phyloP scores from a whole-genome alignment of 441 rosid genomes.

The Jatropha podagrica region DNA sequence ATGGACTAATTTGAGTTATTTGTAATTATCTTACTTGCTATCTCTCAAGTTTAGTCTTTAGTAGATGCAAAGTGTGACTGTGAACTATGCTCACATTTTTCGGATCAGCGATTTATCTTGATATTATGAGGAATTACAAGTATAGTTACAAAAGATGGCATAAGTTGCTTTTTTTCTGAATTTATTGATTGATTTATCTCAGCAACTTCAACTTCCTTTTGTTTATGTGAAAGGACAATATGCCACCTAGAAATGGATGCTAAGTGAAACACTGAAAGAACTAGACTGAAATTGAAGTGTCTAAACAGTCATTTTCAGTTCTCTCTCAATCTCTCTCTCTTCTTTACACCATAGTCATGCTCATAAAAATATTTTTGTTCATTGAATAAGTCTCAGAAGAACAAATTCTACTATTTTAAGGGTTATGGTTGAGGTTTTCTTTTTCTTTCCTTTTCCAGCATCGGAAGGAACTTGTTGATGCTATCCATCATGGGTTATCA shows the following conservation, averaged over 20 bases:
- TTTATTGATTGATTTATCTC: neutral
- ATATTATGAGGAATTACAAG: neutral
- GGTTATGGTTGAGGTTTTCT: neutral
- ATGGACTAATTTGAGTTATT: slow-evolving; percentile 29
- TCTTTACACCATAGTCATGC: no score
- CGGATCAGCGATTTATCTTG: neutral
- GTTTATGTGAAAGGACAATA: neutral
- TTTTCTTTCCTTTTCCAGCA: slow-evolving; percentile 52
- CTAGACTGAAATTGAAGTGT: neutral
- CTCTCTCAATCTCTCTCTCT: neutral
- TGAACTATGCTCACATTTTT: neutral
- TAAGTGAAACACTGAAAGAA: neutral
- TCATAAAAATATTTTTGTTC: neutral
- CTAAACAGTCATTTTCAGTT: neutral
- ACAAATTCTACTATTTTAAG: neutral
- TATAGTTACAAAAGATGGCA: neutral
- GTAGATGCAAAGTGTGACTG: no score
- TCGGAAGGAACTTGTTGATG: slow-evolving; percentile 87
- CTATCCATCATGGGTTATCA: slow-evolving; percentile 69
- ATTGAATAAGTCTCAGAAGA: neutral
- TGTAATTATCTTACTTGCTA: neutral
- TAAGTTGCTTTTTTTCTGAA: neutral
- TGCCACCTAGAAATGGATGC: neutral
- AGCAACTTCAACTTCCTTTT: neutral
- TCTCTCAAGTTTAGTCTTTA: neutral